Evolutionary conservation across 345 rosid species (phyloP), one percentile per base, ranked within the genome.

Genomic region (Heritiera littoralis): DNA sequence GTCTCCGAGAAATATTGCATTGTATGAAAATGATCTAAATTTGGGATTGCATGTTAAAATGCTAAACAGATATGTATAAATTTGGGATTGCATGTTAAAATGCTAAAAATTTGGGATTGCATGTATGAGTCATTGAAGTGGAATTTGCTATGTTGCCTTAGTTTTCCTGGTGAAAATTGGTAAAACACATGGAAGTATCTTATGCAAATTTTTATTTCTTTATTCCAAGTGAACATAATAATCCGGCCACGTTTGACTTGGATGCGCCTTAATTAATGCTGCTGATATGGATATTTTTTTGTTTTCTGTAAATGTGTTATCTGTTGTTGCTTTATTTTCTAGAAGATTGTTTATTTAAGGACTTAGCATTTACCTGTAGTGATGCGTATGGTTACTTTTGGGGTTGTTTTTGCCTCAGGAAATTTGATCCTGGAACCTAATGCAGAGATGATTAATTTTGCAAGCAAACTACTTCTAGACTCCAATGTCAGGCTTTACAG

Each of bases 381-480:
- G 64, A n/a, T 68, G 14, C 6, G 2, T 77, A 18, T 55, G 17
- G 17, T 72, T 72, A 54, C 2, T 43, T 28, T 64, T 69, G 73
- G 51, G 23, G 11, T 43, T 78, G 17, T 76, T 55, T 56, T 80
- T 87, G 89, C 90, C 82, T 83, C 86, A 80, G 89, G 92, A 82
- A 94, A 85, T 86, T 72, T 76, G 83, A 83, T 91, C 86, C 78
- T 85, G 72, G 86, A 83, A 66, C 89, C 94, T 46, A 80, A 88
- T 10, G 32, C 82, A n/a, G 93, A 89, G 77, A 79, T 90, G 30
- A 81, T 88, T 60, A 81, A 82, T 79, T 85, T 89, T 80, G 81
- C 88, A 30, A 82, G 92, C 80, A 90, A 90, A 85, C 86, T 90
- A 66, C 92, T 89, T 63, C 83, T 85, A 49, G 87, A 80, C 77